Base-by-base conservation (phyloP, 1,284 basidiomycete genomes). In the Pyrrhoderma lamaoense region DNA sequence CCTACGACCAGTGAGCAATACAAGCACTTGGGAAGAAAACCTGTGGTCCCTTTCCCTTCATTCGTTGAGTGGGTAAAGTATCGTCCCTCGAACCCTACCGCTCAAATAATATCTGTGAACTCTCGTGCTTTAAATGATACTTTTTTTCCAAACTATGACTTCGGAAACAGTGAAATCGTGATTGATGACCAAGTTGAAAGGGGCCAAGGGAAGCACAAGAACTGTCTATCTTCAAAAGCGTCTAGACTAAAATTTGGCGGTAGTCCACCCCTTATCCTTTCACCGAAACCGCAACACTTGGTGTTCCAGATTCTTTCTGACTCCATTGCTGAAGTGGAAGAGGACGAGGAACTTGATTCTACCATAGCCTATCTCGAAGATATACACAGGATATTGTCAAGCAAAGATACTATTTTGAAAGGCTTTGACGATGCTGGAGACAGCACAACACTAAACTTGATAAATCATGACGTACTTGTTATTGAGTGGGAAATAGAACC, bases 41-140 rank as follows among this genome's bases (percentile, higher is more conserved):
- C 22, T 13, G 51, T 60, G 0, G 44, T 70, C 25, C 60, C 58
- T 51, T 60, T 68, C 52, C 67, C 69, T 23, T 58, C 64, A 22
- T 71, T 74, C 56, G 64, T 62, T 36, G 61, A 60, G 4, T 74
- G 72, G 69, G 53, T 62, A 14, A 59, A 61, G 42, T 57, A 60
- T 53, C 59, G 64, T 14, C 59, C 60, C 5, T 50, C 54, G 11
- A 42, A 56, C 3, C 62, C 68, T 2, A 52, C 52, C 8, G 64
- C 56, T 31, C 69, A 59, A 39, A 42, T 64, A 18, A 56, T 60
- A 39, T 56, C 46, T 23, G 18, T 56, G 45, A 52, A 36, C 57
- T 59, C 46, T 48, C 54, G 22, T 16, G 18, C 38, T 49, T 42
- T 18, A 11, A 22, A 53, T 50, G 45, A 43, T 44, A 35, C 21